A percentile compares a stretch with the other conserved stretches of the same genome.
phyloP scores from a whole-genome alignment of 139 green algal species.

The Monoraphidium neglectum region DNA sequence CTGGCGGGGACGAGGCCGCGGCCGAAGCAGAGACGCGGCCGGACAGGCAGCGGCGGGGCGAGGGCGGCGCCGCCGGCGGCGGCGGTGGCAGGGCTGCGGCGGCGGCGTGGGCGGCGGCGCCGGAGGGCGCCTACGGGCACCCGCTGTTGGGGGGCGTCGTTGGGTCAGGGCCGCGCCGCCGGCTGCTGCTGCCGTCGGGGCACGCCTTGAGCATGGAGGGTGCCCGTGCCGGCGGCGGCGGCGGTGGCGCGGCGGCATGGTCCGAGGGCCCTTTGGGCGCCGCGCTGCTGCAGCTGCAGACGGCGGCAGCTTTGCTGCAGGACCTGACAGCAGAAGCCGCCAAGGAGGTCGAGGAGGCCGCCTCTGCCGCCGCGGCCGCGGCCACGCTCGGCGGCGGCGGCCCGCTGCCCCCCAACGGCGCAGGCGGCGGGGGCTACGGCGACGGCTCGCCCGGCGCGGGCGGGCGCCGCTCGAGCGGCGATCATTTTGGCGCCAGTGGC shows the following conservation, averaged over 20 bases:
- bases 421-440: background rate
- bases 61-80: background rate
- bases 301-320: constrained; percentile 22
- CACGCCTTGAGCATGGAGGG: background rate
- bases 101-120: background rate
- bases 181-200: background rate
- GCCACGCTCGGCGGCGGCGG: background rate
- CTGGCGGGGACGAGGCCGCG: background rate
- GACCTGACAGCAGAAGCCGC: constrained; percentile 29
- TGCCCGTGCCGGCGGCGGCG: background rate
- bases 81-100: background rate
- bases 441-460: background rate
- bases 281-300: constrained; percentile 17
- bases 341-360: constrained; percentile 16
- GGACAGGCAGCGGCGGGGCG: background rate
- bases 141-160: constrained; percentile 10
- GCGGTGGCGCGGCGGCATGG: too few species aligned
- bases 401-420: background rate
- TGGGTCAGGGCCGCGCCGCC: background rate
- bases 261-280: background rate
- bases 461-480: background rate
- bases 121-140: background rate
- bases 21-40: background rate
- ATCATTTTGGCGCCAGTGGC: background rate
- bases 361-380: constrained; percentile 8